Evolutionary conservation across 2,329 filamentous ascomycete genomes (phyloP).

Genomic region (Sporothrix brunneoviolacea): DNA sequence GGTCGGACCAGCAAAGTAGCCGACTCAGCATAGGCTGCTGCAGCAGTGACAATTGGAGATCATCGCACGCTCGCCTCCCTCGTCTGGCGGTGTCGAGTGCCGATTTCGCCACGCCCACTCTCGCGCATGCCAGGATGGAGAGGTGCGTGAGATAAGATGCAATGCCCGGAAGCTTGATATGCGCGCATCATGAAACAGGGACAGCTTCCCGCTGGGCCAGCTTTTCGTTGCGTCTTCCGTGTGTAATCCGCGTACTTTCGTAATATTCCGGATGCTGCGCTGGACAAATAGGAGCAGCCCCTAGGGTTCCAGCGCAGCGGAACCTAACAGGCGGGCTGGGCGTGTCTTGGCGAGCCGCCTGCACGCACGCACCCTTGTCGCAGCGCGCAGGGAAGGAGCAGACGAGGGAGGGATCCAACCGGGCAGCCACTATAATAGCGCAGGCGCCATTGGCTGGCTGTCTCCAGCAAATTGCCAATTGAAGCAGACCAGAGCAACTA

Average conservation of each 20-base stretch:
- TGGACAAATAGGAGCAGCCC: too few species aligned
- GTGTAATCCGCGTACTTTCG: too few species aligned
- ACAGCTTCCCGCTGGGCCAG: too few species aligned
- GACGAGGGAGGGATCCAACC: conserved; percentile 8
- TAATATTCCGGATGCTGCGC: not conserved
- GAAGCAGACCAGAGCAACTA: too few species aligned
- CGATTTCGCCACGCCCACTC: too few species aligned
- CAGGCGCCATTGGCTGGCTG: too few species aligned
- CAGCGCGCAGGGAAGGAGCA: conserved; percentile 1
- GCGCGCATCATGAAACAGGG: not conserved
- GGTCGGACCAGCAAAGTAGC: conserved; percentile 1
- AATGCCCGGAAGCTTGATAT: not conserved
- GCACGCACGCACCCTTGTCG: not conserved
- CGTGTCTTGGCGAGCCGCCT: conserved; percentile 6
- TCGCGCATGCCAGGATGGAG: too few species aligned
- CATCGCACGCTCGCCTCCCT: not conserved
- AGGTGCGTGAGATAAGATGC: too few species aligned
- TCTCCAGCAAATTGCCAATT: too few species aligned
- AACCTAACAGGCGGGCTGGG: conserved; percentile 1
- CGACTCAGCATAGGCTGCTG: too few species aligned
- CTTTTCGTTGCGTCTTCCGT: too few species aligned
- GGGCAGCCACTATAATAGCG: too few species aligned
- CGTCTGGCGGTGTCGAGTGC: conserved; percentile 7
- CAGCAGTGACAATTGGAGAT: conserved; percentile 6
- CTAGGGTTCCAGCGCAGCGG: conserved; percentile 11